A percentile compares a stretch with the other conserved stretches of the same genome.
These are phyloP conservation scores for Myriosclerotinia scirpicola DNA, from an alignment of 2,329 filamentous ascomycete genomes.

Conservation along the genomic window DNA sequence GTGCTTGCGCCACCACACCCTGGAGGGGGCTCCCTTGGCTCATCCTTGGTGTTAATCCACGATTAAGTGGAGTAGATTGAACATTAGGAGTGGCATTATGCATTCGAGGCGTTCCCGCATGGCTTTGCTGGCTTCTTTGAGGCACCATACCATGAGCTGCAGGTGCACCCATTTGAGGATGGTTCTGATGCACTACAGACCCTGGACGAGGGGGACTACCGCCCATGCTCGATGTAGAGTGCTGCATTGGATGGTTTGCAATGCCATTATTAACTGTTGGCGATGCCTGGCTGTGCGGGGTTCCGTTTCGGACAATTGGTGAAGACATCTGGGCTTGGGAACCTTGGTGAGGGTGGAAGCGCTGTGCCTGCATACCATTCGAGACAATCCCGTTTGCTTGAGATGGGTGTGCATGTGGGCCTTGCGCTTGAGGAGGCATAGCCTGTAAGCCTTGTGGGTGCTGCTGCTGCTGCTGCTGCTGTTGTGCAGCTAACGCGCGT, in stretches of 20 bases:
- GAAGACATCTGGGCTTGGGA: conserved; percentile 66
- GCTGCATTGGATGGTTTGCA: conserved; percentile 57
- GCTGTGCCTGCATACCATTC: conserved; percentile 42
- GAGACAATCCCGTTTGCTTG: conserved; percentile 46
- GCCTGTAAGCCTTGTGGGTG: conserved; percentile 31
- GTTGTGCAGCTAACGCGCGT: conserved; percentile 45
- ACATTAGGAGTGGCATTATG: conserved; percentile 62
- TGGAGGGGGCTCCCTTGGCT: conserved; percentile 62
- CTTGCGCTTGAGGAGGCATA: conserved; percentile 36
- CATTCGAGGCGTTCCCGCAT: conserved; percentile 63
- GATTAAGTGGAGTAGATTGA: conserved; percentile 59
- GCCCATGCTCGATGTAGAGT: conserved; percentile 66
- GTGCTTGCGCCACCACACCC: conserved; percentile 57
- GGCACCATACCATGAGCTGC: conserved; percentile 64
- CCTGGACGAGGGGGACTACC: conserved; percentile 66
- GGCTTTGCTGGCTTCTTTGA: conserved; percentile 65
- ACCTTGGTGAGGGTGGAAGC: conserved; percentile 48
- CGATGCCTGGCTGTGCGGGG: conserved; percentile 64
- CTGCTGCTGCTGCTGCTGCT: conserved; percentile 41
- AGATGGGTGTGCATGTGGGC: conserved; percentile 47
- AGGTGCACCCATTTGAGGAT: conserved; percentile 56
- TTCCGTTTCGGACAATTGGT: conserved; percentile 63
- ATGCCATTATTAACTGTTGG: conserved; percentile 55
- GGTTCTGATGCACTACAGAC: conserved; percentile 61
- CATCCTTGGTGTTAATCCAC: conserved; percentile 60